These are phyloP conservation scores for Calocybe cyanea DNA, from an alignment of 768 basidiomycete genomes.

Conservation along the genomic window DNA sequence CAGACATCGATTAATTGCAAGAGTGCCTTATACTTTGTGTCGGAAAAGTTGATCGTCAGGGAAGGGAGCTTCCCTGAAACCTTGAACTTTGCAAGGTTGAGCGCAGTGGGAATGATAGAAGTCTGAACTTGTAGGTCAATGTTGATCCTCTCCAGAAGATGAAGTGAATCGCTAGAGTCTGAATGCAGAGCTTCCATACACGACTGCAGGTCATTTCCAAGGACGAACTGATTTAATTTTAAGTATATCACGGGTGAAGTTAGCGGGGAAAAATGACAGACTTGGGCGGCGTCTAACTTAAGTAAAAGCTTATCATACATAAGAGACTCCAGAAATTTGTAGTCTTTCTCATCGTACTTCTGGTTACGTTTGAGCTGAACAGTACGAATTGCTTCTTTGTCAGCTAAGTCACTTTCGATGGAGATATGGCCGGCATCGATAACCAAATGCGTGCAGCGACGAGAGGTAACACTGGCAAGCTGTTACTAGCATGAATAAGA, in stretches of 20 bases:
- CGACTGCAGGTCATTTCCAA: slow-evolving; percentile 78
- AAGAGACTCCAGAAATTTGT: slow-evolving; percentile 76
- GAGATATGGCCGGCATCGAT: slow-evolving; percentile 97
- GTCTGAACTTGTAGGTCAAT: slow-evolving; percentile 87
- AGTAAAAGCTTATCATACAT: slow-evolving; percentile 94
- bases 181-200: slow-evolving; percentile 77
- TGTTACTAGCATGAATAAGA: slow-evolving; percentile 3
- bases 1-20: slow-evolving; percentile 91
- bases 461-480: slow-evolving; percentile 61
- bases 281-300: slow-evolving; percentile 86
- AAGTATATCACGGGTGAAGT: slow-evolving; percentile 8
- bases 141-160: slow-evolving; percentile 89
- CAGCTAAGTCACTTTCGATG: slow-evolving; percentile 84
- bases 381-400: slow-evolving; percentile 73
- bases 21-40: slow-evolving; percentile 85
- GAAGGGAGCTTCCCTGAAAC: slow-evolving; percentile 84
- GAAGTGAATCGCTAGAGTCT: slow-evolving; percentile 56
- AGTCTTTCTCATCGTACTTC: slow-evolving; percentile 85
- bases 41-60: slow-evolving; percentile 86
- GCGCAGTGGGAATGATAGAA: slow-evolving; percentile 83
- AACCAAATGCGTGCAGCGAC: slow-evolving; percentile 79
- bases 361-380: slow-evolving; percentile 82
- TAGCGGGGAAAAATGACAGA: slow-evolving; percentile 27
- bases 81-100: slow-evolving; percentile 85
- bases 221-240: slow-evolving; percentile 71